Percentiles rank a stretch among this genome's conserved stretches.
Conservation (phyloP, 2,329 filamentous ascomycete species). For the Fusarium burgessii region DNA sequence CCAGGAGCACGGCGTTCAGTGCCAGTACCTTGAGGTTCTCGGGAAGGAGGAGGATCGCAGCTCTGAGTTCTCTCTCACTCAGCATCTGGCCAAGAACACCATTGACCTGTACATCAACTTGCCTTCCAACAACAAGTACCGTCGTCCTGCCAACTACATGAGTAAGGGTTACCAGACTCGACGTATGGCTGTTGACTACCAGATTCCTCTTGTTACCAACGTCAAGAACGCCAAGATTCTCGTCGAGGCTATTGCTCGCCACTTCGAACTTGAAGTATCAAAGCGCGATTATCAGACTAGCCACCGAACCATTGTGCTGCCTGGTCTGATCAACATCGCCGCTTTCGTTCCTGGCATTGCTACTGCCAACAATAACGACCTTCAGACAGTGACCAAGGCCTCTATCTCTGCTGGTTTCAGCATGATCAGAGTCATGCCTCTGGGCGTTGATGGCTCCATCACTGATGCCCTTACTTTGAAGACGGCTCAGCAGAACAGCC, state of each 20-base stretch:
- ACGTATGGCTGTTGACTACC: conserved; percentile 97
- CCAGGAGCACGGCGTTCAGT: conserved; percentile 89
- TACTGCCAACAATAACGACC: conserved; percentile 72
- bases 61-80: conserved; percentile 95
- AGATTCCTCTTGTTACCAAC: conserved; percentile 96
- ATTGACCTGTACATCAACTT: conserved; percentile 99
- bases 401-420: conserved; percentile 81
- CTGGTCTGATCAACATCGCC: conserved; percentile 82
- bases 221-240: conserved; percentile 99
- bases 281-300: conserved; percentile 93
- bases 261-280: conserved; percentile 86
- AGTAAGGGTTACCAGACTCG: conserved; percentile 96
- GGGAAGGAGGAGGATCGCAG: conserved; percentile 85
- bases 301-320: conserved; percentile 78
- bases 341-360: conserved; percentile 82
- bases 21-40: conserved; percentile 93
- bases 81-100: conserved; percentile 96
- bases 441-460: conserved; percentile 78
- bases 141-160: conserved; percentile 97
- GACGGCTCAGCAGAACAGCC: conserved; percentile 77
- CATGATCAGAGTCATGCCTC: conserved; percentile 83
- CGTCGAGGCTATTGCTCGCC: conserved; percentile 90
- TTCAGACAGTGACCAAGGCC: conserved; percentile 77
- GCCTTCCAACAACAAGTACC: conserved; percentile 98
- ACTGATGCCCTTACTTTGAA: conserved; percentile 79